Evolutionary conservation across 2,329 filamentous ascomycete species (phyloP).

Genomic region (Colletotrichum spaethianum): DNA sequence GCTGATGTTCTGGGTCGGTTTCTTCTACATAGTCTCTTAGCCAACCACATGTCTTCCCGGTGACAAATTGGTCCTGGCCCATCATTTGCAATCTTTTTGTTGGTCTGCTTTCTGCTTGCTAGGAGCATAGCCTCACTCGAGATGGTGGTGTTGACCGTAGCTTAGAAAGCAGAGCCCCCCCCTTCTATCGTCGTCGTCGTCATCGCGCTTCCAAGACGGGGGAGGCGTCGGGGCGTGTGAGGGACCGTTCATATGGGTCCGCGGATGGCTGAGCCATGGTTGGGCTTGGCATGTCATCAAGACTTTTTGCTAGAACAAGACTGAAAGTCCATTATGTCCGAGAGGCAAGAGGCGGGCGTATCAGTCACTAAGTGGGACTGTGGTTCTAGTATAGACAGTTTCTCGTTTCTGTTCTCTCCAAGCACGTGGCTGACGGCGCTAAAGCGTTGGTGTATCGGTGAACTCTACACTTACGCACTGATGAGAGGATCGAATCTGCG

Average conservation of each 20-base stretch:
- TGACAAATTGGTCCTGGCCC: not conserved
- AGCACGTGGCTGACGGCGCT: constrained; percentile 5
- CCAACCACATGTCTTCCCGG: not conserved
- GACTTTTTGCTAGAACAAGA: not conserved
- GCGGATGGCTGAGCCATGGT: constrained; percentile 4
- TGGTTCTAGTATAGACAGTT: not conserved
- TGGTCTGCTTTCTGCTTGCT: no score
- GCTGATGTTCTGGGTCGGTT: not conserved
- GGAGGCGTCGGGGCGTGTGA: not conserved
- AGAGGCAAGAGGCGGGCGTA: not conserved
- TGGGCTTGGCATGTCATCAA: constrained; percentile 35
- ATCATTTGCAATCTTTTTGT: not conserved
- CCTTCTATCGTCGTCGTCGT: constrained; percentile 15
- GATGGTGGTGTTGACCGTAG: not conserved
- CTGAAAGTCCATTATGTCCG: constrained; percentile 8
- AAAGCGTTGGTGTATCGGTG: not conserved
- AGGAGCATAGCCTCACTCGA: not conserved
- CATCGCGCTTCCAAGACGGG: constrained; percentile 16
- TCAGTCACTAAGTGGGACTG: no score
- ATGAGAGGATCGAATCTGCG: not conserved
- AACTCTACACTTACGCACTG: not conserved
- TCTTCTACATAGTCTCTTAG: not conserved
- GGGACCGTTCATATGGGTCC: not conserved
- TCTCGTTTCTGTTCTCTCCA: not conserved
- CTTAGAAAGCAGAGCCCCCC: not conserved